phyloP scores from a whole-genome alignment of 495 filamentous ascomycete species.

The Neurospora sp. region DNA sequence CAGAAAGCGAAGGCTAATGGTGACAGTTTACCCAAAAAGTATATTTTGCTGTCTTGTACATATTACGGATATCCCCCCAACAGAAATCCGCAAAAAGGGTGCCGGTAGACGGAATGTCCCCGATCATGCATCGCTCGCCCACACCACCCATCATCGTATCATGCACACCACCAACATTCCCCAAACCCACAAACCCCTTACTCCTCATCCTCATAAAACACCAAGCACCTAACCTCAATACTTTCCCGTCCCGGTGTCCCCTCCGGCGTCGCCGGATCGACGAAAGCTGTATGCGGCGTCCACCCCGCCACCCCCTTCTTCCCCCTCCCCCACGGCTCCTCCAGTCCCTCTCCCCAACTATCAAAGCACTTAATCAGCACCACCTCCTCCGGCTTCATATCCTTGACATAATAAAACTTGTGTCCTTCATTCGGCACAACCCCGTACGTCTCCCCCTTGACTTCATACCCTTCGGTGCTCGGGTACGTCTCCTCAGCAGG shows the following conservation, averaged over 20 bases:
- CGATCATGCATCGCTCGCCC: not conserved
- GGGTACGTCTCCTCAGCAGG: constrained; percentile 13
- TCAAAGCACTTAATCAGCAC: constrained; percentile 81
- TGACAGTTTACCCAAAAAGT: no score
- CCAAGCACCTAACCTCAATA: constrained; percentile 78
- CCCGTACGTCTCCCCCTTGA: constrained; percentile 56
- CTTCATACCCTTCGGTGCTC: constrained; percentile 33
- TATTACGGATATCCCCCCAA: not conserved
- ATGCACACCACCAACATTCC: no score
- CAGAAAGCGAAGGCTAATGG: not conserved
- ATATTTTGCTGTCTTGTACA: not conserved
- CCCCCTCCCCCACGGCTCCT: constrained; percentile 25
- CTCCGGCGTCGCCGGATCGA: constrained; percentile 54
- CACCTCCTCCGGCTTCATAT: constrained; percentile 66
- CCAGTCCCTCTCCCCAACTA: constrained; percentile 45
- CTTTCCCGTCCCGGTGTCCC: constrained; percentile 62
- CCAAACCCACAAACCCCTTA: not conserved
- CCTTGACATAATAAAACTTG: constrained; percentile 71
- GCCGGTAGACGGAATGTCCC: not conserved
- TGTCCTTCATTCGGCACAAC: constrained; percentile 50
- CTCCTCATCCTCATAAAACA: constrained; percentile 47
- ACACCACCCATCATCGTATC: not conserved
- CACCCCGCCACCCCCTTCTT: constrained; percentile 43
- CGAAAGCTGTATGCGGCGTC: constrained; percentile 79
- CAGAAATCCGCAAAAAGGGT: not conserved